Conservation (phyloP, 2,329 filamentous ascomycete genomes). For the Conoideocrella luteorostrata region DNA sequence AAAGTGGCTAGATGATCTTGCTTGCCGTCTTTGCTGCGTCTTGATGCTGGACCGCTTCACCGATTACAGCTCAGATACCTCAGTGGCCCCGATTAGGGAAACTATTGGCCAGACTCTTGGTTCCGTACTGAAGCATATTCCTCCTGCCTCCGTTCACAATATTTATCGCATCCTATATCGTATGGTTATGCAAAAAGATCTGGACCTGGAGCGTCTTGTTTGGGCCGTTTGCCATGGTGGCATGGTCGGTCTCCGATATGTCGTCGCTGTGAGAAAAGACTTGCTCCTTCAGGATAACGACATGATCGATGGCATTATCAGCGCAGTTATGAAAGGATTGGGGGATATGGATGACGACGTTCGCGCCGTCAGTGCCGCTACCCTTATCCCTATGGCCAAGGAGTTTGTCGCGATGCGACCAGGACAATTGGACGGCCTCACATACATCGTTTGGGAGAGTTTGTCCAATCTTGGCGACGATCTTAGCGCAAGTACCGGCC, state of each 20-base stretch:
- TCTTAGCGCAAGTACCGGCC: constrained; percentile 91
- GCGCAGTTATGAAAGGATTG: constrained; percentile 90
- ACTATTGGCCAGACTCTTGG: constrained; percentile 92
- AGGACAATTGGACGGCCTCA: constrained; percentile 69
- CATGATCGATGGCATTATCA: constrained; percentile 88
- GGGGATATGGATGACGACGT: constrained; percentile 92
- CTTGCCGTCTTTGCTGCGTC: constrained; percentile 90
- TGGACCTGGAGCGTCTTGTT: constrained; percentile 64
- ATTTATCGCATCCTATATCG: constrained; percentile 80
- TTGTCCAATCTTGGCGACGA: constrained; percentile 95
- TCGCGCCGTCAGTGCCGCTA: constrained; percentile 93
- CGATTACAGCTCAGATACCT: constrained; percentile 95
- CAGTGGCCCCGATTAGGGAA: constrained; percentile 91
- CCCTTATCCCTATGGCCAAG: constrained; percentile 88
- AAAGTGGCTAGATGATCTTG: constrained; percentile 86
- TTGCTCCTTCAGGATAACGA: constrained; percentile 74
- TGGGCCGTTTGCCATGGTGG: constrained; percentile 98
- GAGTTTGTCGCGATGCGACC: constrained; percentile 87
- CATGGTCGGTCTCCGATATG: constrained; percentile 93
- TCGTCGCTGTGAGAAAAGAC: constrained; percentile 92
- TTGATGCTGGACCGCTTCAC: constrained; percentile 97
- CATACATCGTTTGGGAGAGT: constrained; percentile 96
- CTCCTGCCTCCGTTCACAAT: constrained; percentile 69
- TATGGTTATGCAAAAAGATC: constrained; percentile 85
- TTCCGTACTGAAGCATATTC: constrained; percentile 78